Evolutionary conservation across 2,329 filamentous ascomycete species (phyloP).

Genomic region (Claviceps paspali): DNA sequence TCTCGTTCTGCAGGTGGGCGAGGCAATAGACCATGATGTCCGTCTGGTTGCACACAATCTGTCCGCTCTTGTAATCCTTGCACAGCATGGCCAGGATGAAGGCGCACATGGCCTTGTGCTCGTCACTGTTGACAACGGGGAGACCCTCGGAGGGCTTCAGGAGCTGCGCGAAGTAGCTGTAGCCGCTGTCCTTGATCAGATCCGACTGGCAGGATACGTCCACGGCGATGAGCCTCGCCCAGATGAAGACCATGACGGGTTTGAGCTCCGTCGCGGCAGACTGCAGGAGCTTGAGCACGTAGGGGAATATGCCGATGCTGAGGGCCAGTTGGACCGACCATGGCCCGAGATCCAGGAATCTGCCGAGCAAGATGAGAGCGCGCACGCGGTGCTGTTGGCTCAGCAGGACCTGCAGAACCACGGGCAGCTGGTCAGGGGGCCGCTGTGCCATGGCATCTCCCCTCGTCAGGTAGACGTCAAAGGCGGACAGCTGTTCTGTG

Average conservation of each 20-base stretch:
- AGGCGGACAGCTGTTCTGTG: constrained; percentile 89
- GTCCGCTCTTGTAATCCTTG: constrained; percentile 83
- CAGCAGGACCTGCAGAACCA: constrained; percentile 86
- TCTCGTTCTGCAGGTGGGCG: constrained; percentile 65
- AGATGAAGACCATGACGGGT: constrained; percentile 98
- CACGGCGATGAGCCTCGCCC: constrained; percentile 89
- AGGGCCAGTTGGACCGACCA: constrained; percentile 98
- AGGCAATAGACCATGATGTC: constrained; percentile 85
- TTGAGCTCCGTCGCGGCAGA: constrained; percentile 90
- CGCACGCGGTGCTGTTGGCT: constrained; percentile 89
- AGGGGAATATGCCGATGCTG: constrained; percentile 96
- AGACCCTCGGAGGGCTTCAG: constrained; percentile 72
- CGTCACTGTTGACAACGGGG: constrained; percentile 73
- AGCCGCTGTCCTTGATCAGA: constrained; percentile 90
- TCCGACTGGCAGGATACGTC: constrained; percentile 89
- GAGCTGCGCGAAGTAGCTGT: constrained; percentile 90
- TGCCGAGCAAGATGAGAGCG: constrained; percentile 78
- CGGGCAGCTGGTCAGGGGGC: constrained; percentile 85
- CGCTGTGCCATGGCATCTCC: constrained; percentile 70
- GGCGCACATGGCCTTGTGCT: constrained; percentile 97
- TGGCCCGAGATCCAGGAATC: constrained; percentile 86
- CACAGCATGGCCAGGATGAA: constrained; percentile 97
- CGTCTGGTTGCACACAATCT: constrained; percentile 77
- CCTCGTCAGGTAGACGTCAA: constrained; percentile 83
- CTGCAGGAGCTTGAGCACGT: constrained; percentile 92